Evolutionary conservation across 2,329 filamentous ascomycete species (phyloP).

Genomic region (Lasiodiplodia sp.): DNA sequence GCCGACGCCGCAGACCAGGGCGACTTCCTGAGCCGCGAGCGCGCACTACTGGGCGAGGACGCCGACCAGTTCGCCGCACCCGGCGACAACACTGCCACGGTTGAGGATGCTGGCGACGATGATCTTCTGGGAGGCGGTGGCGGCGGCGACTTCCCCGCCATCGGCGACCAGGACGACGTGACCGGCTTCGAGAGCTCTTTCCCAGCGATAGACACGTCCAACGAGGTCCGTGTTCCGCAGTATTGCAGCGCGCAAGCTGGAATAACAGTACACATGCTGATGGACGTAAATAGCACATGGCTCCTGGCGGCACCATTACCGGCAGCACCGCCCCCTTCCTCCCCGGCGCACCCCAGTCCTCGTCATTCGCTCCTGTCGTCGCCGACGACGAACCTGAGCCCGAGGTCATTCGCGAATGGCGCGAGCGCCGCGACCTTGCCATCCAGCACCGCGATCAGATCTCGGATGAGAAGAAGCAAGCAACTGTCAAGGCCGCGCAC

Average conservation of each 20-base stretch:
- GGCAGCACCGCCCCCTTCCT: constrained; percentile 67
- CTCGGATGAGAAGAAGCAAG: constrained; percentile 79
- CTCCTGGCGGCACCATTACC: constrained; percentile 81
- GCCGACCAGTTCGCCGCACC: constrained; percentile 86
- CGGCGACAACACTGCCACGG: constrained; percentile 71
- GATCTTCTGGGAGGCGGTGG: constrained; percentile 74
- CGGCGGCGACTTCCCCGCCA: constrained; percentile 50
- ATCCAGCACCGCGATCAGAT: constrained; percentile 85
- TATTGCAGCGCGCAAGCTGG: background rate
- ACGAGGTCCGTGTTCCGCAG: constrained; percentile 63
- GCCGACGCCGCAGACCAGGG: constrained; percentile 68
- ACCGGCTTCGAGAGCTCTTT: constrained; percentile 86
- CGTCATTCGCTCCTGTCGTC: constrained; percentile 55
- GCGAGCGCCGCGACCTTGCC: constrained; percentile 83
- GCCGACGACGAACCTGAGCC: constrained; percentile 83
- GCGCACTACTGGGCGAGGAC: constrained; percentile 88
- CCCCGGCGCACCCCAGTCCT: constrained; percentile 46
- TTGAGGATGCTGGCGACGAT: constrained; percentile 69
- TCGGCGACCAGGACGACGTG: constrained; percentile 54
- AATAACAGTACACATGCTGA: background rate
- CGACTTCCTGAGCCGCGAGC: constrained; percentile 92
- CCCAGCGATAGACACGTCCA: constrained; percentile 78
- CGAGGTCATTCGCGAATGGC: constrained; percentile 88
- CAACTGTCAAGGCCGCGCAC: constrained; percentile 87
- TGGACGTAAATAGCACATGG: constrained; percentile 64